Base-by-base conservation (phyloP, 2,329 filamentous ascomycete genomes). In the Pseudonectria foliicola region DNA sequence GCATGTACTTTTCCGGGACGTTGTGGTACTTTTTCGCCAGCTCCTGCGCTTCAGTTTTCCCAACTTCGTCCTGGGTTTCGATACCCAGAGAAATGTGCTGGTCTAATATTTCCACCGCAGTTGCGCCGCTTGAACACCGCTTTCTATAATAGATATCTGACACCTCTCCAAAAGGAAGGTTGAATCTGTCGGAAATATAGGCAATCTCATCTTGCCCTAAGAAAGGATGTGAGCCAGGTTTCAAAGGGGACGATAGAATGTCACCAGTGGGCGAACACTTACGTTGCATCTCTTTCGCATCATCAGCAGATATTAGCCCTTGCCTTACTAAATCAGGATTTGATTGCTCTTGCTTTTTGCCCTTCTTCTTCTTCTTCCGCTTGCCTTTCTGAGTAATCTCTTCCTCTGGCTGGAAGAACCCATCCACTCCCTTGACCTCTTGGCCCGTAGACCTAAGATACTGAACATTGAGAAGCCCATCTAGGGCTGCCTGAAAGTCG, bases 391-490 rank as follows among this genome's bases (percentile, higher is more conserved):
- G 52, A 6, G 43, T 52, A 1, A 56, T 56, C 1, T 62, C 57
- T 12, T 68, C 61, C 12, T 77, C 70, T 0, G 71, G 70, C 26
- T 76, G 70, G 14, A 76, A 78, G 54, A 95, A 95, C 0, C 76
- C 87, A 38, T 95, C 87, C n/a, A 95, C 68, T 0, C 88, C 85
- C 54, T 84, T 90, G 2, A 70, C 65, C 2, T 73, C 66, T 35
- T 75, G 67, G 1, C 74, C 74, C 1, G 68, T 72, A 37, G 87
- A 77, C 38, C 86, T 77, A 4, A 95, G 78, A 52, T 82, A 87
- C 13, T 84, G 77, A 11, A 86, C 70, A 45, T 84, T 93, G 23
- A 95, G 71, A 10, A 96, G 66, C 39, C 87, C 79, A 49, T 95
- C 87, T 42, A 93, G 79, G 2, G 86, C 77, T 11, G 70, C 68